A percentile compares a stretch with the other conserved stretches of the same genome.
phyloP scores from a whole-genome alignment of 1,284 basidiomycete species.

The Trichosporon coremiiforme region DNA sequence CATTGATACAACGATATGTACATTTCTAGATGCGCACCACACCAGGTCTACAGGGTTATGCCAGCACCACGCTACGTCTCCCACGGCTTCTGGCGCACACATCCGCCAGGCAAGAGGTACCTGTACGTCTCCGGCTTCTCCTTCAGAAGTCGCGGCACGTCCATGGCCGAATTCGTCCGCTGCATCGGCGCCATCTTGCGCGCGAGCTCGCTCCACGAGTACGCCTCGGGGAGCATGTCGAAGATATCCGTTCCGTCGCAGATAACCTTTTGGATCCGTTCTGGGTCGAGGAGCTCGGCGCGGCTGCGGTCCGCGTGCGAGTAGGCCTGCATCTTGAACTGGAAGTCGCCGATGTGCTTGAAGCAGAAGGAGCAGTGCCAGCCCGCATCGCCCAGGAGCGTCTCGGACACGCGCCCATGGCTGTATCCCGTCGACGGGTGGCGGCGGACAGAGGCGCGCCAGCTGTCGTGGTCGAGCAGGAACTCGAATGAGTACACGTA shows the following conservation, averaged over 20 bases:
- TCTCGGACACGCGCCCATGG: conserved; percentile 56
- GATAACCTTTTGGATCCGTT: conserved; percentile 30
- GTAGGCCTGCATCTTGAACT: conserved; percentile 41
- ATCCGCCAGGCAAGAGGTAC: conserved; percentile 30
- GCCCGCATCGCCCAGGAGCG: conserved; percentile 65
- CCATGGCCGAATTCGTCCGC: conserved; percentile 25
- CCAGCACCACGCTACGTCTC: neutral
- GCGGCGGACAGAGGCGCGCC: conserved; percentile 1
- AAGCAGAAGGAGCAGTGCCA: conserved; percentile 57
- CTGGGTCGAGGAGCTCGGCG: conserved; percentile 24
- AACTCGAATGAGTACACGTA: conserved; percentile 70
- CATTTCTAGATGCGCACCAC: too few species aligned
- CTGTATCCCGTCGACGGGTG: conserved; percentile 37
- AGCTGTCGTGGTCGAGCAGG: conserved; percentile 52
- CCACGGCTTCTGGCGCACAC: conserved; percentile 15
- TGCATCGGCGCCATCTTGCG: conserved; percentile 28
- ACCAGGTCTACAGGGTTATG: too few species aligned
- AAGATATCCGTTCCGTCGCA: conserved; percentile 40
- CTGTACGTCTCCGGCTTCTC: conserved; percentile 32
- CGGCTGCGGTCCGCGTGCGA: conserved; percentile 40
- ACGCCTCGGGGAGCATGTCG: conserved; percentile 42
- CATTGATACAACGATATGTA: neutral
- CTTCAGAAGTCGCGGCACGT: conserved; percentile 32
- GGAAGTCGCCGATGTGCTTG: conserved; percentile 37
- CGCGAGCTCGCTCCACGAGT: conserved; percentile 37